These are phyloP conservation scores for Claviceps digitariae DNA, from an alignment of 2,329 filamentous ascomycete species.

Conservation along the genomic window DNA sequence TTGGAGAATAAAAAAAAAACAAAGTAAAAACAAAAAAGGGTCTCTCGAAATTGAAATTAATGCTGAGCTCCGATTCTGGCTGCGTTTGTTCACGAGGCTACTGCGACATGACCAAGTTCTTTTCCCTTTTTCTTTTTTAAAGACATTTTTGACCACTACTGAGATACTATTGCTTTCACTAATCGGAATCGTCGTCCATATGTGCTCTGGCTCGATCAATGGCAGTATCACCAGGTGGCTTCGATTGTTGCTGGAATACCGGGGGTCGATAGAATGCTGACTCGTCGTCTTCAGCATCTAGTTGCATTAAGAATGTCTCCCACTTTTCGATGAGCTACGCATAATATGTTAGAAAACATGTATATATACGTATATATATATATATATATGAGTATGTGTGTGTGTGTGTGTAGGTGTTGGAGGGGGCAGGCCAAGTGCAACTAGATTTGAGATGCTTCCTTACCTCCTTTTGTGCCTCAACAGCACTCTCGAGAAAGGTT, in stretches of 20 bases:
- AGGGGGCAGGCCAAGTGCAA: not conserved
- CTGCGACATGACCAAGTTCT: not conserved
- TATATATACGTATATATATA: too few relatives aligned
- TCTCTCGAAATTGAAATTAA: slow-evolving; percentile 8
- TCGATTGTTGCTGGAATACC: slow-evolving; percentile 36
- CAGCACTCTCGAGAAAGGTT: slow-evolving; percentile 91
- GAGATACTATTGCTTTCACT: slow-evolving; percentile 13
- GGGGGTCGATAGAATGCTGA: slow-evolving; percentile 51
- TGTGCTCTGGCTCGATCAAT: slow-evolving; percentile 45
- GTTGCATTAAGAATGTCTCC: slow-evolving; percentile 95
- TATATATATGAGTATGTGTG: too few relatives aligned
- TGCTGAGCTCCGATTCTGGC: slow-evolving; percentile 1
- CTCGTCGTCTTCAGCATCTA: slow-evolving; percentile 86
- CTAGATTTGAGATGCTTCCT: too few relatives aligned
- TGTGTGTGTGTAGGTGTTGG: too few relatives aligned
- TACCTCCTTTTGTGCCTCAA: slow-evolving; percentile 98
- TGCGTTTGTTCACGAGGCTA: slow-evolving; percentile 5
- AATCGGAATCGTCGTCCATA: slow-evolving; percentile 45
- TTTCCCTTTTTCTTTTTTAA: not conserved
- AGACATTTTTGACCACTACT: not conserved
- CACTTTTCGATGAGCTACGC: slow-evolving; percentile 65
- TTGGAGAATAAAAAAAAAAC: slow-evolving; percentile 6
- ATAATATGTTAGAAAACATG: slow-evolving; percentile 5
- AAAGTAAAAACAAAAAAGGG: slow-evolving; percentile 8
- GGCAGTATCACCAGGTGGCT: slow-evolving; percentile 42